Percentiles rank a stretch among this genome's conserved stretches.
phyloP scores from a whole-genome alignment of 176 grass and related monocot genomes.

The Luzula sylvatica region DNA sequence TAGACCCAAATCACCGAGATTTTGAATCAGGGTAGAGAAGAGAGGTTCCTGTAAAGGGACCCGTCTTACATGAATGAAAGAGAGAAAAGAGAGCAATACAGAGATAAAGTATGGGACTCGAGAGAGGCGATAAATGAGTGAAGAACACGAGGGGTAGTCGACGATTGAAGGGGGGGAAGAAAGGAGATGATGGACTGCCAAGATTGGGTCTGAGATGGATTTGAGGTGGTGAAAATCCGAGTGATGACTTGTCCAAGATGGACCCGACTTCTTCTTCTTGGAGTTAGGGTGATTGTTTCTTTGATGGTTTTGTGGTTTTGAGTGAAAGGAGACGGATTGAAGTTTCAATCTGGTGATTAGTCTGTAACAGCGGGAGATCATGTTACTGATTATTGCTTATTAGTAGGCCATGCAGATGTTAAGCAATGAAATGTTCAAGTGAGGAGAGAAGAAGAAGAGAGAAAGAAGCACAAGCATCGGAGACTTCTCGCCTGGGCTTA shows the following conservation, averaged over 20 bases:
- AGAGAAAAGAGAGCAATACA: conserved; percentile 41
- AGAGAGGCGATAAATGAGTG: conserved; percentile 59
- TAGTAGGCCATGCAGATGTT: too few species aligned
- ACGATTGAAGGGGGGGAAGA: conserved; percentile 31
- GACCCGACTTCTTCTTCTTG: conserved; percentile 4
- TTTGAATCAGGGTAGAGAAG: conserved; percentile 52
- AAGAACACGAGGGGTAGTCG: conserved; percentile 59
- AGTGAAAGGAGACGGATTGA: background rate
- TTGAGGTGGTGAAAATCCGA: conserved; percentile 63
- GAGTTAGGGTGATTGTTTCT: too few species aligned
- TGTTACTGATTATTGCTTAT: background rate
- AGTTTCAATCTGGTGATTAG: conserved; percentile 5
- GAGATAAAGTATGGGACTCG: conserved; percentile 43
- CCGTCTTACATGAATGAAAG: conserved; percentile 29
- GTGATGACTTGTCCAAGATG: conserved; percentile 13
- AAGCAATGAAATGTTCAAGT: too few species aligned
- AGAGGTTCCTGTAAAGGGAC: conserved; percentile 38
- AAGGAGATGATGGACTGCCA: conserved; percentile 37
- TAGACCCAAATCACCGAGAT: conserved; percentile 40
- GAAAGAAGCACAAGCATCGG: too few species aligned
- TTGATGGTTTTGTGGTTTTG: background rate
- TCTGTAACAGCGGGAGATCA: conserved; percentile 2
- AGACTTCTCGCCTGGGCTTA: too few species aligned
- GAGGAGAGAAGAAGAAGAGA: too few species aligned
- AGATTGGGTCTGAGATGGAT: conserved; percentile 45